Evolutionary conservation across 495 filamentous ascomycete genomes (phyloP).

Genomic region (Trichocladium uniseriatum): DNA sequence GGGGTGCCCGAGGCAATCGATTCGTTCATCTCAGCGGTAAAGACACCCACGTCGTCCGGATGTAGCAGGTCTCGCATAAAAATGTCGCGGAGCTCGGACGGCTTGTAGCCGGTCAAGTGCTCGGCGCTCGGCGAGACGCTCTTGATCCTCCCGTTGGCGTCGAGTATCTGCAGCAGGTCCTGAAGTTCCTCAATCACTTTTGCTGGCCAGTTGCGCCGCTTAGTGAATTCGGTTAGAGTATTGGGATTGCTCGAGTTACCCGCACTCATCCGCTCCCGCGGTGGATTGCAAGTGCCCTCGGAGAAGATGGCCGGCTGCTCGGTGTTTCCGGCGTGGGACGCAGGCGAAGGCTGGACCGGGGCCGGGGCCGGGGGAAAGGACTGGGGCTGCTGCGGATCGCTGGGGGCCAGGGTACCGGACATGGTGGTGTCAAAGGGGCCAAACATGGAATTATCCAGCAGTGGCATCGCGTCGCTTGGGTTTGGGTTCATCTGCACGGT

Average conservation of each 20-base stretch:
- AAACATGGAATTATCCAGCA: slow-evolving; percentile 32
- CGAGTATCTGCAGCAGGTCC: slow-evolving; percentile 82
- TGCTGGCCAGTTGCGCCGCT: slow-evolving; percentile 80
- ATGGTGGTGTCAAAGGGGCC: slow-evolving; percentile 27
- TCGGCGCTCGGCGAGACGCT: slow-evolving; percentile 77
- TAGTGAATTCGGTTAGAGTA: slow-evolving; percentile 72
- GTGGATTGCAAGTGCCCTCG: background rate
- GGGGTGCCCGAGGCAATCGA: slow-evolving; percentile 72
- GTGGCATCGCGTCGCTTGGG: slow-evolving; percentile 31
- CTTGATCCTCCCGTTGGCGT: slow-evolving; percentile 69
- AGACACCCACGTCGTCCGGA: slow-evolving; percentile 76
- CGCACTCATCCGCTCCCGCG: background rate
- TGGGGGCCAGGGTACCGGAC: slow-evolving; percentile 30
- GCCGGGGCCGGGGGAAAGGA: slow-evolving; percentile 9
- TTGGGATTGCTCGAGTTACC: background rate
- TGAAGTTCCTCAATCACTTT: slow-evolving; percentile 82
- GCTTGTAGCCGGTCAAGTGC: slow-evolving; percentile 65
- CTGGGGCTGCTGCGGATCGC: slow-evolving; percentile 14
- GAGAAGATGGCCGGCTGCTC: slow-evolving; percentile 14
- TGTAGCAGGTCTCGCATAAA: slow-evolving; percentile 77
- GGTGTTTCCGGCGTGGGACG: background rate
- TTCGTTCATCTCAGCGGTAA: slow-evolving; percentile 83
- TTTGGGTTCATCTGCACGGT: slow-evolving; percentile 24
- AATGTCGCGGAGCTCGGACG: slow-evolving; percentile 59
- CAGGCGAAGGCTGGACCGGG: slow-evolving; percentile 4